Percentiles rank a stretch among this genome's conserved stretches.
These are phyloP conservation scores for Rhodotorula sp. DNA, from an alignment of 1,284 basidiomycete genomes.

Conservation along the genomic window DNA sequence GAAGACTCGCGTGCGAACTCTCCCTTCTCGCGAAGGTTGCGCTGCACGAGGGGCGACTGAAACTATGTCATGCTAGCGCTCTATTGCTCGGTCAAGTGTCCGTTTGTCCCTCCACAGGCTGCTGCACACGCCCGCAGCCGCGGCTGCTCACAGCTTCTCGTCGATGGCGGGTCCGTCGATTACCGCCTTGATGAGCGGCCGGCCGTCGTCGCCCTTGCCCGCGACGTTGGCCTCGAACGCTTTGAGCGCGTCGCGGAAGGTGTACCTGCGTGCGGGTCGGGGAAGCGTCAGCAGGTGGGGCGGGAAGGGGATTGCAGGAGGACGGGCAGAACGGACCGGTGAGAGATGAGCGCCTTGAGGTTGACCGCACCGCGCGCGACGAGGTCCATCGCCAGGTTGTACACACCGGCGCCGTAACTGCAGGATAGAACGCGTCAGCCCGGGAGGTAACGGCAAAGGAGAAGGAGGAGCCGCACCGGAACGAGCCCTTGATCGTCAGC, in stretches of 20 bases:
- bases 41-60: too few species aligned
- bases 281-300: not conserved
- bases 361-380: conserved; percentile 58
- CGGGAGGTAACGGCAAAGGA: too few species aligned
- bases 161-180: conserved; percentile 13
- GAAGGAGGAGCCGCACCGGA: conserved; percentile 65
- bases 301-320: too few species aligned
- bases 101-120: too few species aligned
- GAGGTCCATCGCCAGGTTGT: conserved; percentile 58
- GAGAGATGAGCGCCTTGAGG: conserved; percentile 59
- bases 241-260: conserved; percentile 56
- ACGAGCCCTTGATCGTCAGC: conserved; percentile 77
- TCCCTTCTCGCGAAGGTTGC: too few species aligned
- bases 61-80: too few species aligned
- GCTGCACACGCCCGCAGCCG: not conserved
- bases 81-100: not conserved
- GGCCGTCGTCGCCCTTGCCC: conserved; percentile 70
- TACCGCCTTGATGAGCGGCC: conserved; percentile 59
- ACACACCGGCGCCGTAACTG: conserved; percentile 62
- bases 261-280: conserved; percentile 40
- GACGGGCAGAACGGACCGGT: conserved; percentile 57
- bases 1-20: too few species aligned
- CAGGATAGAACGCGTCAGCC: too few species aligned
- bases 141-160: conserved; percentile 5
- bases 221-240: conserved; percentile 59